A percentile compares a stretch with the other conserved stretches of the same genome.
Conservation (phyloP, 2,329 filamentous ascomycete genomes). For the Penicillium psychrosexuale region DNA sequence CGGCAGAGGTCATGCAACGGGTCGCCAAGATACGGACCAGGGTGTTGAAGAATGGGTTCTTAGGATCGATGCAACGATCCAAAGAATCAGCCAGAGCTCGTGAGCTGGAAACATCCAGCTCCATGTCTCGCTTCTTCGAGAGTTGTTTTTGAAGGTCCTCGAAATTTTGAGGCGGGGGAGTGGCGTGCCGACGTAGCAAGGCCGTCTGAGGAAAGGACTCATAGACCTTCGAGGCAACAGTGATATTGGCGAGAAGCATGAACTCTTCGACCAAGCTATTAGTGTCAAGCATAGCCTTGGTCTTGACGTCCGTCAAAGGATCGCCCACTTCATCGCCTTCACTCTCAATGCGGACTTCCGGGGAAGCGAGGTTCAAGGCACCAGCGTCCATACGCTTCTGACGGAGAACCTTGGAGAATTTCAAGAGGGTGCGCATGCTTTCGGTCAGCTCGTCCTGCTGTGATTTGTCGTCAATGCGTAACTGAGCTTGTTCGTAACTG, state of each 20-base stretch:
- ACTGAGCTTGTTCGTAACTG: constrained; percentile 93
- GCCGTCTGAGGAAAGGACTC: constrained; percentile 92
- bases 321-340: constrained; percentile 96
- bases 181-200: constrained; percentile 83
- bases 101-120: constrained; percentile 79
- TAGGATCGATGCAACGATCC: constrained; percentile 73
- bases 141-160: constrained; percentile 91
- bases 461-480: constrained; percentile 84
- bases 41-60: constrained; percentile 96
- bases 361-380: constrained; percentile 92
- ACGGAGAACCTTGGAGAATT: constrained; percentile 86
- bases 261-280: constrained; percentile 99
- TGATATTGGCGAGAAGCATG: constrained; percentile 97
- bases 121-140: constrained; percentile 76
- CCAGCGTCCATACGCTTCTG: constrained; percentile 96
- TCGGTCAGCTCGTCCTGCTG: constrained; percentile 86
- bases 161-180: constrained; percentile 93
- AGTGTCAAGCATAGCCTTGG: constrained; percentile 88
- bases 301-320: constrained; percentile 85
- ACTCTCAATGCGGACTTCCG: constrained; percentile 92
- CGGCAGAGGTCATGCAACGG: constrained; percentile 97
- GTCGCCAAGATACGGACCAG: constrained; percentile 96
- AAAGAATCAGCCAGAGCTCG: constrained; percentile 91
- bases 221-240: constrained; percentile 86
- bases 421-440: constrained; percentile 82